phyloP scores from a whole-genome alignment of 805 yeast genomes.

The Metschnikowia arizonensis region DNA sequence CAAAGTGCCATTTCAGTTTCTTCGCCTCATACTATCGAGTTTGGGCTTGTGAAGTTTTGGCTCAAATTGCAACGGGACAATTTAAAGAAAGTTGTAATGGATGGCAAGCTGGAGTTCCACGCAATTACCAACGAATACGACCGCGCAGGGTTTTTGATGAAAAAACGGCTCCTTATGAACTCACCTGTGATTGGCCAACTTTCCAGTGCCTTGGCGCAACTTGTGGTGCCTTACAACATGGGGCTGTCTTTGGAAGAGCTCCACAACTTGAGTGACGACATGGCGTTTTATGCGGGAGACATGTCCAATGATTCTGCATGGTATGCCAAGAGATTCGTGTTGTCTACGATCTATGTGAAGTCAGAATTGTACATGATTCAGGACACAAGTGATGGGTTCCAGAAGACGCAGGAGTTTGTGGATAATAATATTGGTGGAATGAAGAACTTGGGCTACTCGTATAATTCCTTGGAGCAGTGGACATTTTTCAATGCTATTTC shows the following conservation, averaged over 20 bases:
- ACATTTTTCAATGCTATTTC: slow-evolving; percentile 61
- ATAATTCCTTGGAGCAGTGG: slow-evolving; percentile 73
- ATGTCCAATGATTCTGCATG: slow-evolving; percentile 77
- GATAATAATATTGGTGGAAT: slow-evolving; percentile 53
- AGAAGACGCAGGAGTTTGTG: slow-evolving; percentile 62
- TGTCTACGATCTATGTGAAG: slow-evolving; percentile 67
- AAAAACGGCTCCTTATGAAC: slow-evolving; percentile 52
- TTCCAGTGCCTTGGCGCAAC: slow-evolving; percentile 51
- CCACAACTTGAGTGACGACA: slow-evolving; percentile 75
- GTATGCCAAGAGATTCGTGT: slow-evolving; percentile 80
- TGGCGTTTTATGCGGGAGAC: slow-evolving; percentile 77
- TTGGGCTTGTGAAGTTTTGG: slow-evolving; percentile 51
- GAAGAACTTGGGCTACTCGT: slow-evolving; percentile 53
- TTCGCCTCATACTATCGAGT: slow-evolving; percentile 30
- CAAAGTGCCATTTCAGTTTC: slow-evolving; percentile 37
- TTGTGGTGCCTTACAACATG: slow-evolving; percentile 63
- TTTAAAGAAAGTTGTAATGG: slow-evolving; percentile 28
- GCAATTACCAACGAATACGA: slow-evolving; percentile 31
- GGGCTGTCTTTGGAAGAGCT: slow-evolving; percentile 59
- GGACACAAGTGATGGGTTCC: slow-evolving; percentile 56
- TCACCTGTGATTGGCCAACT: slow-evolving; percentile 42
- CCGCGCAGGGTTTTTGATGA: slow-evolving; percentile 43
- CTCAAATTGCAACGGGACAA: slow-evolving; percentile 43
- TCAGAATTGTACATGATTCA: slow-evolving; percentile 77
- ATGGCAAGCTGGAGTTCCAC: slow-evolving; percentile 23